Evolutionary conservation across 1,284 basidiomycete genomes (phyloP).

Genomic region (Rhodotorula sp.): DNA sequence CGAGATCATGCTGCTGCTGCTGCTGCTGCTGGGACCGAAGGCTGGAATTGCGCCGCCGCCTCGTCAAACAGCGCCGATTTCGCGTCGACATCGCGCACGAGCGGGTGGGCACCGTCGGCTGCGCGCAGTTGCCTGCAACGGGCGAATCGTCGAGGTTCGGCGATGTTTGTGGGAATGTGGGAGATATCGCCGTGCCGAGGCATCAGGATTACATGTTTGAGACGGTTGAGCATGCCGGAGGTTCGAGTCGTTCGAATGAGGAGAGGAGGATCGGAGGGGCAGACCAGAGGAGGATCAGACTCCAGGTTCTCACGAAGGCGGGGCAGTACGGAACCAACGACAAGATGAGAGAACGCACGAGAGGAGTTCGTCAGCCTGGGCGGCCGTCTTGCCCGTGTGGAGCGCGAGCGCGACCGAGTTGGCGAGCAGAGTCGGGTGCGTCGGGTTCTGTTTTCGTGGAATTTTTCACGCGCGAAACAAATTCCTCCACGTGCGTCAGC

Average conservation of each 20-base stretch:
- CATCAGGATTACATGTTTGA: no score
- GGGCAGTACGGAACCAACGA: no score
- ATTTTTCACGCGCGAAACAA: not conserved
- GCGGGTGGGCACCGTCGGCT: conserved; percentile 64
- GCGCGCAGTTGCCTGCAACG: conserved; percentile 57
- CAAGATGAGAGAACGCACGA: conserved; percentile 5
- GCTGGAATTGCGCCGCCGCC: conserved; percentile 38
- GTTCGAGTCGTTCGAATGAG: no score
- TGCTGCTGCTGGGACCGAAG: conserved; percentile 19
- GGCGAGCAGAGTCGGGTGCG: conserved; percentile 40
- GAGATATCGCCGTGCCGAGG: not conserved
- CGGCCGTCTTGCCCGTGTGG: conserved; percentile 29
- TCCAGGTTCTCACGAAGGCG: not conserved
- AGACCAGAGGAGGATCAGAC: no score
- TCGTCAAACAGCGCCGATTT: conserved; percentile 62
- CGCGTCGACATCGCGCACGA: conserved; percentile 62
- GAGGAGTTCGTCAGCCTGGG: conserved; percentile 16
- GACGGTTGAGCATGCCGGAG: no score
- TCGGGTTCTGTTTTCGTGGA: conserved; percentile 30
- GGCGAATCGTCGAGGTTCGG: not conserved
- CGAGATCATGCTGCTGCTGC: no score
- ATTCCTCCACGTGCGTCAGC: no score
- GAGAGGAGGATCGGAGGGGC: no score
- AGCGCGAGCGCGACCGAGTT: conserved; percentile 39
- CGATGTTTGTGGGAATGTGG: not conserved